These are phyloP conservation scores for Geranium brycei DNA, from an alignment of 345 rosid species.

Conservation along the genomic window DNA sequence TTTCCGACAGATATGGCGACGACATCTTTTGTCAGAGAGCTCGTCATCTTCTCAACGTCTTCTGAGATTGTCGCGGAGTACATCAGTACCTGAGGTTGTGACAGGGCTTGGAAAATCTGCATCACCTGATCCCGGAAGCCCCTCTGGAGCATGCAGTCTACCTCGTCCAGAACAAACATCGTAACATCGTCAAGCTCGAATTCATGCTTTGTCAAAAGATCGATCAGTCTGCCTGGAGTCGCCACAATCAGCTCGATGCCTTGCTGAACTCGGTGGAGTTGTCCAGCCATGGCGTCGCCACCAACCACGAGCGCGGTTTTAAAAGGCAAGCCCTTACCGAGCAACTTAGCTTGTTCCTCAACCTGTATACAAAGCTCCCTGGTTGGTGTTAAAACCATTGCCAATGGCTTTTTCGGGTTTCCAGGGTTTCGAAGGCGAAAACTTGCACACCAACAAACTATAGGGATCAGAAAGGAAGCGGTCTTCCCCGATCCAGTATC, in stretches of 20 bases:
- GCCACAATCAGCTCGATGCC: conserved; percentile 79
- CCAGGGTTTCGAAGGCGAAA: conserved; percentile 21
- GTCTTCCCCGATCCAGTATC: conserved; percentile 87
- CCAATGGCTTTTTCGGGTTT: conserved; percentile 35
- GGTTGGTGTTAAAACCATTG: conserved; percentile 69
- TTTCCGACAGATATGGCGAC: conserved; percentile 42
- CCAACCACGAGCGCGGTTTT: conserved; percentile 91
- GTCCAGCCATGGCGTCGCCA: conserved; percentile 72
- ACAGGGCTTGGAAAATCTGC: conserved; percentile 66
- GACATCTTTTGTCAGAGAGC: conserved; percentile 36
- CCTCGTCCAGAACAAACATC: conserved; percentile 72
- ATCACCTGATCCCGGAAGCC: conserved; percentile 84
- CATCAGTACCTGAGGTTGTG: conserved; percentile 68
- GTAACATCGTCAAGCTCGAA: conserved; percentile 34
- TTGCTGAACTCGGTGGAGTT: conserved; percentile 61
- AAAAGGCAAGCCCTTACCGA: conserved; percentile 85
- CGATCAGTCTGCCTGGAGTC: conserved; percentile 87
- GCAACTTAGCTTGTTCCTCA: conserved; percentile 80
- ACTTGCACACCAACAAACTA: conserved; percentile 47
- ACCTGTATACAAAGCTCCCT: conserved; percentile 86
- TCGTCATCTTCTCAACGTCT: conserved; percentile 59
- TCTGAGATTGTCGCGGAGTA: conserved; percentile 70
- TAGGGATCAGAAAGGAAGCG: conserved; percentile 70
- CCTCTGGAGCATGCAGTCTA: conserved; percentile 85
- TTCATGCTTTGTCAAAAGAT: conserved; percentile 57